These are phyloP conservation scores for Pirum gemmata DNA, from an alignment of 78 protist species.

Conservation along the genomic window DNA sequence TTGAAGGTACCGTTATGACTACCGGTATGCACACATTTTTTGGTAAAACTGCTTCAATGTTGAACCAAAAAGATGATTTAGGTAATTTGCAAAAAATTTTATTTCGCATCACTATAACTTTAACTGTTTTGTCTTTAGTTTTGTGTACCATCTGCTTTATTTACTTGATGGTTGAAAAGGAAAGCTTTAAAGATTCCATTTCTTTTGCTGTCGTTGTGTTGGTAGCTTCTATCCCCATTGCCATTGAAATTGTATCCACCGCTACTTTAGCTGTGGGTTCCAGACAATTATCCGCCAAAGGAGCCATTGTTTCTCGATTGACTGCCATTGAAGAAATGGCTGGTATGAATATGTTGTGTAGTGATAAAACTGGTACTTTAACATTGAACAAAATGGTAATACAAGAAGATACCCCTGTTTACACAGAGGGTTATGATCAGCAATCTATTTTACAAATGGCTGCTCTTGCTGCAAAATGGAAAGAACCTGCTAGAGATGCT, in stretches of 20 bases:
- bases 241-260: conserved; percentile 70
- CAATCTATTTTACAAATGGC: conserved; percentile 19
- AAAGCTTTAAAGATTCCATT: conserved; percentile 36
- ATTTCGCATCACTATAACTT: neutral
- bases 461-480: conserved; percentile 42
- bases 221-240: conserved; percentile 67
- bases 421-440: conserved; percentile 23
- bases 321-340: conserved; percentile 58
- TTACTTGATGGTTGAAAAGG: neutral
- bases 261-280: conserved; percentile 80
- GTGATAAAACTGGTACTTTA: conserved; percentile 93
- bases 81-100: conserved; percentile 62
- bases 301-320: conserved; percentile 75
- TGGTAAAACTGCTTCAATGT: conserved; percentile 71
- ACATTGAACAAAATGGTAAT: conserved; percentile 81
- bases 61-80: conserved; percentile 49
- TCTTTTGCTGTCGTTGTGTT: conserved; percentile 51
- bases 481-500: conserved; percentile 36
- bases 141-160: neutral
- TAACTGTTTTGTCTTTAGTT: conserved; percentile 44
- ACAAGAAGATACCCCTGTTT: conserved; percentile 43
- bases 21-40: conserved; percentile 77
- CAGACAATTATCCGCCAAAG: conserved; percentile 56
- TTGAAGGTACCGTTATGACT: conserved; percentile 61
- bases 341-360: conserved; percentile 48